Base-by-base conservation (phyloP, 352 stramenopile species). In the Phytophthora cactorum region DNA sequence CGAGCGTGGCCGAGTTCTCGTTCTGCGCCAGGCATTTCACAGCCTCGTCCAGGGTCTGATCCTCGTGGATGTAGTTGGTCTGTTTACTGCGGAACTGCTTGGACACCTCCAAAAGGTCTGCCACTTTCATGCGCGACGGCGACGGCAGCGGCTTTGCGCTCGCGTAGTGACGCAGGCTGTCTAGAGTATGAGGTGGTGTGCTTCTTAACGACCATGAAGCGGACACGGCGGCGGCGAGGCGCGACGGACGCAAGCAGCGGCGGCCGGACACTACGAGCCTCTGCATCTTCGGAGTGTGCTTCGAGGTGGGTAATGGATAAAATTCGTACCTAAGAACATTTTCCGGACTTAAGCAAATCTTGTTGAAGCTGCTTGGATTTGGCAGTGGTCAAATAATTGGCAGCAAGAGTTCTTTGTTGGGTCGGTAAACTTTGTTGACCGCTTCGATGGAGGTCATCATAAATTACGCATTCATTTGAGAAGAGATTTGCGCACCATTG, bases 1-100 rank as follows among this genome's bases (percentile, higher is more conserved):
- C 84, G 34, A 94, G 78, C 59, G 84, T 88, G 11, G 81, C 79
- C 27, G 86, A 92, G 53, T 94, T 94, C 50, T 90, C 80, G 61
- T 94, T 90, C 56, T 83, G 72, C 15, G 79, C 79, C 7, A 94
- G 63, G 27, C 60, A 90, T 43, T 81, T 68, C 9, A 94, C 78
- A 10, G 86, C 86, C n/a, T 90, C 81, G n/a, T 72, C 66, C 27
- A 94, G 69, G 41, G 82, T 86, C 63, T 88, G 58, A 55, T 88
- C 66, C 47, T 91, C 70, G 41, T 79, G 72, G 47, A 94, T 89
- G 58, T 87, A 85, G 66, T 90, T 85, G 10, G 82, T 91, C 63
- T 91, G 75, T 59, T 92, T 91, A 63, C 59, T 88, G 49, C 86
- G 84, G 64, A 90, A 91, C 49, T 91, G 77, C 58, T 84, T 89